These are phyloP conservation scores for Albizia julibrissin DNA, from an alignment of 306 rosid species.

Conservation along the genomic window DNA sequence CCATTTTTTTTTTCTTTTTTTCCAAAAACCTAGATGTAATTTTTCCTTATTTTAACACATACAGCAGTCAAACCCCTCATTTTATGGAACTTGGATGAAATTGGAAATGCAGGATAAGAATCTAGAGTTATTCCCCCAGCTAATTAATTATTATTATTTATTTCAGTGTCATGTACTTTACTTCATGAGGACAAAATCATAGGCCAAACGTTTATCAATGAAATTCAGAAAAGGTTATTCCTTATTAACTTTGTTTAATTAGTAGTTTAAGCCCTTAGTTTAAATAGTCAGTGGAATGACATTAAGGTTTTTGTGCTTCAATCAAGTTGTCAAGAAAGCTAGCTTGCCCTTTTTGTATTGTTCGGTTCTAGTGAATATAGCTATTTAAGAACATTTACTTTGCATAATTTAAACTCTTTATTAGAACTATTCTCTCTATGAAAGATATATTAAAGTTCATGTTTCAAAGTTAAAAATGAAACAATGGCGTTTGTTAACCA, in stretches of 20 bases:
- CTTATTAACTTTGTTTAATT: neutral
- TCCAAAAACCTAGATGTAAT: too few relatives aligned
- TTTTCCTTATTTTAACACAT: neutral
- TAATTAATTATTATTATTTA: neutral
- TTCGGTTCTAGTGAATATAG: neutral
- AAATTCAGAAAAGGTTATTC: neutral
- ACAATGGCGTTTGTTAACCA: neutral
- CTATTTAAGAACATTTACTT: neutral
- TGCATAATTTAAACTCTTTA: neutral
- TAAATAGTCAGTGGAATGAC: neutral
- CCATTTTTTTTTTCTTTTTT: too few relatives aligned
- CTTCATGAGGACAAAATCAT: neutral
- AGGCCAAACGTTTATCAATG: neutral
- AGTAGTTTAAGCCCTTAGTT: neutral
- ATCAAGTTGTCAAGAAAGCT: neutral
- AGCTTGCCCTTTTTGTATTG: neutral
- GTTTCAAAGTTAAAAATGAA: neutral
- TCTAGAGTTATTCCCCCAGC: neutral
- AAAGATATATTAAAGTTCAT: neutral
- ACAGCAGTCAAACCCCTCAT: neutral
- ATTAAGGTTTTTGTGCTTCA: neutral
- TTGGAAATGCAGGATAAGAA: neutral
- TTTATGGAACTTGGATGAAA: neutral
- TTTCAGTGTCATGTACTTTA: neutral
- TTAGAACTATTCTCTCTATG: neutral